A percentile compares a stretch with the other conserved stretches of the same genome.
These are phyloP conservation scores for Penicillium expansum DNA, from an alignment of 2,329 filamentous ascomycete species.

Conservation along the genomic window DNA sequence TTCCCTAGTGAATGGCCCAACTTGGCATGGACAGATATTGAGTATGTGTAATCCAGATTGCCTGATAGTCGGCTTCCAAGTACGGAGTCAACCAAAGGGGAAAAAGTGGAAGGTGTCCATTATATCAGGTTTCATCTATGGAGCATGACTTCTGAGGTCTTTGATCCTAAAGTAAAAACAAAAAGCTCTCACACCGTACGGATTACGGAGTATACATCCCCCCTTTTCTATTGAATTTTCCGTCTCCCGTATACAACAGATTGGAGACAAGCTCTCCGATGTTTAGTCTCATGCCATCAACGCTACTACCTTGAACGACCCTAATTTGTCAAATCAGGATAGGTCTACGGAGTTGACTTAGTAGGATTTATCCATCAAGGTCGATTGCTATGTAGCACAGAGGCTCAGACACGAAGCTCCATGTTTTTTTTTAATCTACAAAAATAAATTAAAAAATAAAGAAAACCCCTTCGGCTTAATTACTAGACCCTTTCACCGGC, in stretches of 20 bases:
- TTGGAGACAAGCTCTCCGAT: conserved; percentile 8
- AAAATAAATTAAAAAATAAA: background rate
- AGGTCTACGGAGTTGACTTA: background rate
- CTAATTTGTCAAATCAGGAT: conserved; percentile 1
- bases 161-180: conserved; percentile 9
- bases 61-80: background rate
- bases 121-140: background rate
- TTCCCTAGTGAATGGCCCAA: background rate
- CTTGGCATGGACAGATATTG: background rate
- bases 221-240: background rate
- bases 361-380: background rate
- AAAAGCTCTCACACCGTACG: background rate
- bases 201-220: background rate
- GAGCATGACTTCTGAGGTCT: background rate
- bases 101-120: background rate
- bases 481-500: conserved; percentile 8
- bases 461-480: conserved; percentile 3
- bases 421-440: background rate
- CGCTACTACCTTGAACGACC: conserved; percentile 18
- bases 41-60: background rate
- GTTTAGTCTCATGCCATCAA: conserved; percentile 8
- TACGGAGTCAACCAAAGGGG: background rate
- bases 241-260: conserved; percentile 1
- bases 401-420: conserved; percentile 9
- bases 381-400: conserved; percentile 8